Evolutionary conservation across 2,329 filamentous ascomycete genomes (phyloP).

Genomic region (Rutstroemia sp.): DNA sequence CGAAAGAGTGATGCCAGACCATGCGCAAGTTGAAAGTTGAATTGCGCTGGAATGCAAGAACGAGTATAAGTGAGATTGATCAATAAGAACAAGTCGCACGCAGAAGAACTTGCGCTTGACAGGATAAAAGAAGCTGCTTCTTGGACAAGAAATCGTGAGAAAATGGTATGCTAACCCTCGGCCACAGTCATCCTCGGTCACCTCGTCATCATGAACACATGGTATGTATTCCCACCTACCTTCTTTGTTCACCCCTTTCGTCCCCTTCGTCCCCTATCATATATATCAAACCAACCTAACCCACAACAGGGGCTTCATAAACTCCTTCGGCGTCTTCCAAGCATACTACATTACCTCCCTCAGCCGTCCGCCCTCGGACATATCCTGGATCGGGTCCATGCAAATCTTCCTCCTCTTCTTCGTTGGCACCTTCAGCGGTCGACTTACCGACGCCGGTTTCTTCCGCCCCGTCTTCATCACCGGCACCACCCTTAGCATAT

Average conservation of each 20-base stretch:
- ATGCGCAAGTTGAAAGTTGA: too few species aligned
- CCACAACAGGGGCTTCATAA: constrained; percentile 29
- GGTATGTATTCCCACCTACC: constrained; percentile 7
- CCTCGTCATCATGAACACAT: constrained; percentile 28
- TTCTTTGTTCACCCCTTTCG: neutral
- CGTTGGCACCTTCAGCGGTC: constrained; percentile 33
- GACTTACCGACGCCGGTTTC: constrained; percentile 34
- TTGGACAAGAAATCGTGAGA: neutral
- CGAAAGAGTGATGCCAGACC: too few species aligned
- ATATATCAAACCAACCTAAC: neutral
- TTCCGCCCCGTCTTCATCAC: constrained; percentile 26
- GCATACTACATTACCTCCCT: constrained; percentile 34
- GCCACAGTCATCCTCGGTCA: constrained; percentile 18
- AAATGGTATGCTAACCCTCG: neutral
- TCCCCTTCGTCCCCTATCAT: neutral
- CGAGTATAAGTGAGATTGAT: too few species aligned
- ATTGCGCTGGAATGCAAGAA: too few species aligned
- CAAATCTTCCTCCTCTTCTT: constrained; percentile 38
- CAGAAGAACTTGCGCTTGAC: neutral
- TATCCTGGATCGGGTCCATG: constrained; percentile 41
- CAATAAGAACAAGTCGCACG: too few species aligned
- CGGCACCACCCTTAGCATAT: constrained; percentile 27
- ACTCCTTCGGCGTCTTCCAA: constrained; percentile 38
- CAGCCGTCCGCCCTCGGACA: constrained; percentile 28
- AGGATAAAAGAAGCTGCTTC: neutral